Evolutionary conservation across 1,139 yeast species (phyloP).

Genomic region (Blastobotrys apis): DNA sequence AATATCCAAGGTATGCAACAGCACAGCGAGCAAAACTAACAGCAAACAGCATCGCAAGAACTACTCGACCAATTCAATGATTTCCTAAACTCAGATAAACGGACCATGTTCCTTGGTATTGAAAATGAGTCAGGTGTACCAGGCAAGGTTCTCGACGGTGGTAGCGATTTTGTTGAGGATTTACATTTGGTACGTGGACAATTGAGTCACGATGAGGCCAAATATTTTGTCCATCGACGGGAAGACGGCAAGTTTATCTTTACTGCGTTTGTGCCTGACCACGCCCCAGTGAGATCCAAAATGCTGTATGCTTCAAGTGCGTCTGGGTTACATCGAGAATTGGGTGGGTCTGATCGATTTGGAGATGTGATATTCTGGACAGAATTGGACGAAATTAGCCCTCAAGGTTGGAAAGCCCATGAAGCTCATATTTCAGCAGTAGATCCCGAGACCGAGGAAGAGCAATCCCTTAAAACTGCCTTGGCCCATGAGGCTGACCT

Average conservation of each 20-base stretch:
- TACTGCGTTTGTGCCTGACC: slow-evolving; percentile 82
- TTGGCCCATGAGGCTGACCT: slow-evolving; percentile 32
- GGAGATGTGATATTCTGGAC: slow-evolving; percentile 54
- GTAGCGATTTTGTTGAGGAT: slow-evolving; percentile 36
- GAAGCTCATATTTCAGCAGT: slow-evolving; percentile 36
- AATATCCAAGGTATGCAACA: slow-evolving; percentile 47
- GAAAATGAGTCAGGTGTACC: slow-evolving; percentile 35
- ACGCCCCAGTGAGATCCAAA: slow-evolving; percentile 74
- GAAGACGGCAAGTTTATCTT: slow-evolving; percentile 45
- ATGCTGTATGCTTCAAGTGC: slow-evolving; percentile 94
- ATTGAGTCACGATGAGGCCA: slow-evolving; percentile 50
- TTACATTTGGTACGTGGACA: slow-evolving; percentile 39
- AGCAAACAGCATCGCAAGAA: slow-evolving; percentile 42
- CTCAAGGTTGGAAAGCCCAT: slow-evolving; percentile 45
- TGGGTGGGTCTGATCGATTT: slow-evolving; percentile 64
- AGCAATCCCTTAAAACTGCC: slow-evolving; percentile 28
- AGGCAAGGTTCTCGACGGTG: slow-evolving; percentile 28
- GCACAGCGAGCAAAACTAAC: slow-evolving; percentile 35
- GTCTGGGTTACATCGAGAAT: slow-evolving; percentile 63
- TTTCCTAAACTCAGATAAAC: slow-evolving; percentile 33
- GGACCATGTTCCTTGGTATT: slow-evolving; percentile 39
- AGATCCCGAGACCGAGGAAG: slow-evolving; percentile 59
- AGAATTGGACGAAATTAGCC: slow-evolving; percentile 56
- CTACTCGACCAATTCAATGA: slow-evolving; percentile 43
- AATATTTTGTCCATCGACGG: slow-evolving; percentile 52